Evolutionary conservation across 257 asterid species (phyloP), one percentile per base, ranked within the genome.

Genomic region (Perilla frutescens): DNA sequence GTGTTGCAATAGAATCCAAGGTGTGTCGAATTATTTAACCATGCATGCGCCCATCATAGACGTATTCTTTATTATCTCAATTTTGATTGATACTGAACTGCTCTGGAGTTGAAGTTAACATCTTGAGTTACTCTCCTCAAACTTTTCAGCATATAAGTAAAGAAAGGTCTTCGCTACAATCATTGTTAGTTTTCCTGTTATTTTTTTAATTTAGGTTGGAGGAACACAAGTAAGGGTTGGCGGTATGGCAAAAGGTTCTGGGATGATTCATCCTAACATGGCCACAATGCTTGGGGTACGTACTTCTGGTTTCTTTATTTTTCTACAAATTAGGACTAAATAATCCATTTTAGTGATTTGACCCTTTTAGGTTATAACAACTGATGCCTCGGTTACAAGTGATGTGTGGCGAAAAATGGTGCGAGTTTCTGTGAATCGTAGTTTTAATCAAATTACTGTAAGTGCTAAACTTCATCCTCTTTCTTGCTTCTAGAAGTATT

Each of bases 201-300:
- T 54, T 37, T 72, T 51, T 66, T 73, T 39, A 68, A 48, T 68
- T 77, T 81, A 95, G 99, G 85, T 95, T 40, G 93, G 96, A 76
- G 96, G 94, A 66, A 79, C 81, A 47, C 82, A 58, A 66, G 74
- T 92, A 55, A 84, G 90, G 81, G 74, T 92, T 73, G 98, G 98
- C 64, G 98, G 99, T 68, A 95, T 92, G 97, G 97, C 98, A 50
- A 94, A 94, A 80, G 98, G 99, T 43, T 94, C 98, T 62, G 98
- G 98, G 34, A 94, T 91, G 97, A 94, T 94, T 82, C 99, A 91
- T 82, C 99, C 99, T 39, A 88, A 94, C 88, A 94, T 94, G 99
- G 99, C 98, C 66, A 94, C 97, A 65, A 88, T 95, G 99, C 99
- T 95, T 66, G 98, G 99, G 77, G 97, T 95, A 70, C 40, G 88